Evolutionary conservation across 352 stramenopile species (phyloP).

Genomic region (Globisporangium nagaii): DNA sequence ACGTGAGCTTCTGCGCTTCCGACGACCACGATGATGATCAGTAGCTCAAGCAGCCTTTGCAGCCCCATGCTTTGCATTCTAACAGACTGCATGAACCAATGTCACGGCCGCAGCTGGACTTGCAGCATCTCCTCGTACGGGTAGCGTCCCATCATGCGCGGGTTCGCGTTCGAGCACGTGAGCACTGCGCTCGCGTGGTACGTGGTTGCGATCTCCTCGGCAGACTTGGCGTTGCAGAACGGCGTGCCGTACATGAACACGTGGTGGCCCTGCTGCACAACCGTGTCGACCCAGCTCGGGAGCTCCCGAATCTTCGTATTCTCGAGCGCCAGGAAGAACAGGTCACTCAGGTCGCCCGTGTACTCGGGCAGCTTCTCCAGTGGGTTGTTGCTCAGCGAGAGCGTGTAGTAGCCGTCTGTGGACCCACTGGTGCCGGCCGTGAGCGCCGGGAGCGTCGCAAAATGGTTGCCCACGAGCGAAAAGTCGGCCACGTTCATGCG

Average conservation of each 20-base stretch:
- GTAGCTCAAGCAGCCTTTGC: no score
- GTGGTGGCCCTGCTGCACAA: background rate
- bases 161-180: conserved; percentile 5
- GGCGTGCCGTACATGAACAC: conserved; percentile 10
- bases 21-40: background rate
- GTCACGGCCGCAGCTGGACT: conserved; percentile 1
- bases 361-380: background rate
- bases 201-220: background rate
- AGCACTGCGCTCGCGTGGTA: background rate
- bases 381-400: conserved; percentile 15
- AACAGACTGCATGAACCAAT: no score
- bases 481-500: conserved; percentile 9
- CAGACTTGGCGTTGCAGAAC: conserved; percentile 6
- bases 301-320: conserved; percentile 4
- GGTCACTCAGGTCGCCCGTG: background rate
- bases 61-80: background rate
- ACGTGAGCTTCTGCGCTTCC: conserved; percentile 20
- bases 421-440: background rate
- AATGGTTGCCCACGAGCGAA: conserved; percentile 17
- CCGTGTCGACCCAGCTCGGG: conserved; percentile 1
- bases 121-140: conserved; percentile 6
- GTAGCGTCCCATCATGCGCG: background rate
- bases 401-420: background rate
- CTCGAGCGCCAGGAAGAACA: conserved; percentile 10
- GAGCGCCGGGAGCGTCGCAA: background rate